Evolutionary conservation across 2,329 filamentous ascomycete genomes (phyloP).

Genomic region (Dendrostoma leiphaemia): DNA sequence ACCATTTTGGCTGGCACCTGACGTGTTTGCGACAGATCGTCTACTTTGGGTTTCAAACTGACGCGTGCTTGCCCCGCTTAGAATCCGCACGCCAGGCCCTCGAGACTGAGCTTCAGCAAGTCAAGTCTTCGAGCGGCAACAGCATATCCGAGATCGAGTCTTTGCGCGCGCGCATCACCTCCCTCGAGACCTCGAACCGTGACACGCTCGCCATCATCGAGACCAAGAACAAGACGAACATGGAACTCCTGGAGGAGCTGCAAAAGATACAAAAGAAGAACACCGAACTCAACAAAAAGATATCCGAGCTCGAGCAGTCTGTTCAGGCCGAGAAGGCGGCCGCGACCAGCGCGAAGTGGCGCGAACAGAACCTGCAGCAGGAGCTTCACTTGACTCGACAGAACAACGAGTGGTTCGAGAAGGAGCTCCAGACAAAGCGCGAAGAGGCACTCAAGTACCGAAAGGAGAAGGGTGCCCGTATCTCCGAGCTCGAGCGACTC

Average conservation of each 20-base stretch:
- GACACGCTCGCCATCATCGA: constrained; percentile 88
- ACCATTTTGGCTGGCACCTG: constrained; percentile 1
- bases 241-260: constrained; percentile 81
- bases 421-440: constrained; percentile 85
- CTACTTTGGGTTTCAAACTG: not conserved
- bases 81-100: constrained; percentile 74
- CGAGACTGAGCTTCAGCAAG: constrained; percentile 76
- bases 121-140: constrained; percentile 73
- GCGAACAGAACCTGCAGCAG: constrained; percentile 85
- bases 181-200: constrained; percentile 87
- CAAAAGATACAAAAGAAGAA: constrained; percentile 87
- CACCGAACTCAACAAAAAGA: constrained; percentile 77
- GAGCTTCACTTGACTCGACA: constrained; percentile 85
- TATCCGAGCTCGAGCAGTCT: constrained; percentile 77
- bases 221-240: constrained; percentile 82
- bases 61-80: constrained; percentile 35
- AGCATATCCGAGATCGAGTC: constrained; percentile 73
- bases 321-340: constrained; percentile 79
- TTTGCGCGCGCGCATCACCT: constrained; percentile 78
- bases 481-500: constrained; percentile 82
- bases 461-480: constrained; percentile 89
- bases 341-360: constrained; percentile 79
- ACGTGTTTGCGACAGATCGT: constrained; percentile 4
- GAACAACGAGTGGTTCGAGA: constrained; percentile 91
- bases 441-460: constrained; percentile 85